These are phyloP conservation scores for Ogataea parapolymorpha DNA, from an alignment of 805 yeast species.

Conservation along the genomic window DNA sequence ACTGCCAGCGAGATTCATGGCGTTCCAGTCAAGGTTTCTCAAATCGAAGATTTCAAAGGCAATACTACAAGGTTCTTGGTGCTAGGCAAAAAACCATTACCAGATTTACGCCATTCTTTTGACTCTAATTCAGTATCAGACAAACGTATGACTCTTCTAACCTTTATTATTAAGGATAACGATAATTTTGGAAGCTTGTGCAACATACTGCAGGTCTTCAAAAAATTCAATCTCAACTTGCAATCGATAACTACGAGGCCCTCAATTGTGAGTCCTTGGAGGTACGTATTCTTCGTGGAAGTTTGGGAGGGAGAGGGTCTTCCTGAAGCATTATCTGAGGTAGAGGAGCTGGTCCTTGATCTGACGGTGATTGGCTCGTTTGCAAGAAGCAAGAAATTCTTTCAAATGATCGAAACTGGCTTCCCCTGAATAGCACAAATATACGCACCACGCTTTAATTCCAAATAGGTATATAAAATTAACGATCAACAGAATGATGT, in stretches of 20 bases:
- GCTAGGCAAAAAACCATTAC: constrained; percentile 41
- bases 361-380: constrained; percentile 56
- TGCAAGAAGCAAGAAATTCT: constrained; percentile 26
- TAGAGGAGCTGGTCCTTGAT: constrained; percentile 43
- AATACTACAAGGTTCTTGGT: constrained; percentile 87
- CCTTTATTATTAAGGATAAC: constrained; percentile 59
- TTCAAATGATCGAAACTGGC: constrained; percentile 24
- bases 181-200: constrained; percentile 76
- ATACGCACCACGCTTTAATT: too few species aligned
- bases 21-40: constrained; percentile 49
- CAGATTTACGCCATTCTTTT: constrained; percentile 2
- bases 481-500: too few species aligned
- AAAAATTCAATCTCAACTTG: constrained; percentile 55
- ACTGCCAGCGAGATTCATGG: constrained; percentile 62
- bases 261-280: constrained; percentile 64
- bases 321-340: constrained; percentile 37
- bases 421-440: neutral
- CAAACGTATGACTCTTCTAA: constrained; percentile 48
- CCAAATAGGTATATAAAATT: too few species aligned
- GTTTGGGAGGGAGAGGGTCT: constrained; percentile 39
- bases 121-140: constrained; percentile 12
- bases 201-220: constrained; percentile 57
- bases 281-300: constrained; percentile 79
- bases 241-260: constrained; percentile 79
- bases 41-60: constrained; percentile 67